phyloP scores from a whole-genome alignment of 2,329 filamentous ascomycete genomes.

The Colletotrichum magnum region DNA sequence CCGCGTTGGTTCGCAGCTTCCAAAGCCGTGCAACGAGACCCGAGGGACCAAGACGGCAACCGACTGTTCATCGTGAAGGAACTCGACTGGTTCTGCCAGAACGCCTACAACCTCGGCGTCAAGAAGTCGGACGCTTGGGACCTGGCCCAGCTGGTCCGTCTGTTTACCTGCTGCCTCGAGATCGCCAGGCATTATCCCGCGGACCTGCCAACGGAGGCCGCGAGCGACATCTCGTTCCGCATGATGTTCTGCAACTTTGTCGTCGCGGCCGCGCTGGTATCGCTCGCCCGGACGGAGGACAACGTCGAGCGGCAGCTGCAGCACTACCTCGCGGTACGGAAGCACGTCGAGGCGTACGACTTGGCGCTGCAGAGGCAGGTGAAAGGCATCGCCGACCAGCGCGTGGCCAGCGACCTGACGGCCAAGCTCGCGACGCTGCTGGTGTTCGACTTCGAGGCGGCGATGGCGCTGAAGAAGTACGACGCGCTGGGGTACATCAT shows the following conservation, averaged over 20 bases:
- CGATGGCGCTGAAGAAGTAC: slow-evolving; percentile 77
- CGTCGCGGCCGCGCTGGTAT: slow-evolving; percentile 64
- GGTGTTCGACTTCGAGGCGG: slow-evolving; percentile 85
- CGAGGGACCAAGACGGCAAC: slow-evolving; percentile 55
- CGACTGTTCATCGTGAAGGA: slow-evolving; percentile 74
- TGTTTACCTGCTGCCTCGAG: slow-evolving; percentile 68
- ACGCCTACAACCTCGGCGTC: slow-evolving; percentile 83
- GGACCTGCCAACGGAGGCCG: slow-evolving; percentile 57
- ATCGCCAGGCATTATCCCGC: slow-evolving; percentile 67
- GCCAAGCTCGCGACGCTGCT: slow-evolving; percentile 77
- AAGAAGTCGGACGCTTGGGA: slow-evolving; percentile 70
- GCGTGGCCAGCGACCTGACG: slow-evolving; percentile 65
- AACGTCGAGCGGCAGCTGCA: slow-evolving; percentile 66
- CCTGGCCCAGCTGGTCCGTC: slow-evolving; percentile 65
- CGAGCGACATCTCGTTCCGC: slow-evolving; percentile 69
- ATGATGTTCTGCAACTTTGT: slow-evolving; percentile 81
- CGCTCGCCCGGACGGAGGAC: slow-evolving; percentile 67
- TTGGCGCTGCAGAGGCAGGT: slow-evolving; percentile 55
- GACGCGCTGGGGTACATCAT: slow-evolving; percentile 75
- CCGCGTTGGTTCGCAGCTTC: slow-evolving; percentile 48
- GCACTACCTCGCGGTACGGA: slow-evolving; percentile 73
- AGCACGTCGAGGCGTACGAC: slow-evolving; percentile 73
- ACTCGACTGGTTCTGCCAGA: slow-evolving; percentile 87
- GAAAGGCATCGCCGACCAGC: slow-evolving; percentile 57
- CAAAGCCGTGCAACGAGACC: slow-evolving; percentile 56